Percentiles rank a stretch among this genome's conserved stretches.
Conservation (phyloP, 2,329 filamentous ascomycete genomes). For the Macrophomina pseudophaseolina region DNA sequence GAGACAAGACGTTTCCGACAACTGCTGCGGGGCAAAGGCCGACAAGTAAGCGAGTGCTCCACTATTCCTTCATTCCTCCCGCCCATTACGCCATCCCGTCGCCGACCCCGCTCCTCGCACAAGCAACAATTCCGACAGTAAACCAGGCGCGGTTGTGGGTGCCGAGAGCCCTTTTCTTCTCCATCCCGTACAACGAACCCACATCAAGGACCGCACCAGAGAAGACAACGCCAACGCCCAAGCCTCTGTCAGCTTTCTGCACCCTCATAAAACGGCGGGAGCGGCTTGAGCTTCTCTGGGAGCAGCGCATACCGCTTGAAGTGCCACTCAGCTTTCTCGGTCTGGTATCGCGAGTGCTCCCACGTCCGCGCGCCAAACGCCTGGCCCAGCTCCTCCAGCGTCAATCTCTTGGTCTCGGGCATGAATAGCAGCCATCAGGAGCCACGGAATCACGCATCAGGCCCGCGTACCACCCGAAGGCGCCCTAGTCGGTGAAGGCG, state of each 20-base stretch:
- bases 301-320: conserved; percentile 39
- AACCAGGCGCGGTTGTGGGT: background rate
- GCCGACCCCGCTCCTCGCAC: background rate
- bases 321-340: conserved; percentile 44
- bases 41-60: conserved; percentile 9
- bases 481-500: conserved; percentile 57
- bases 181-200: background rate
- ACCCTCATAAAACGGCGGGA: background rate
- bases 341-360: conserved; percentile 34
- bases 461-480: conserved; percentile 62
- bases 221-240: no score
- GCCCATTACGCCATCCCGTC: background rate
- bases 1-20: background rate
- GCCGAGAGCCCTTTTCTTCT: background rate
- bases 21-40: conserved; percentile 14
- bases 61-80: conserved; percentile 15
- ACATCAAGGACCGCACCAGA: no score
- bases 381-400: conserved; percentile 51
- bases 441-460: conserved; percentile 59
- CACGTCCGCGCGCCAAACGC: conserved; percentile 59
- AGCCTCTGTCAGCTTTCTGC: background rate
- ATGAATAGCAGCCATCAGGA: conserved; percentile 58
- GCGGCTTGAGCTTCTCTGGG: conserved; percentile 27
- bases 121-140: background rate
- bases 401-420: conserved; percentile 52